Evolutionary conservation across 306 rosid genomes (phyloP).

Genomic region (Hippophae tibetana): DNA sequence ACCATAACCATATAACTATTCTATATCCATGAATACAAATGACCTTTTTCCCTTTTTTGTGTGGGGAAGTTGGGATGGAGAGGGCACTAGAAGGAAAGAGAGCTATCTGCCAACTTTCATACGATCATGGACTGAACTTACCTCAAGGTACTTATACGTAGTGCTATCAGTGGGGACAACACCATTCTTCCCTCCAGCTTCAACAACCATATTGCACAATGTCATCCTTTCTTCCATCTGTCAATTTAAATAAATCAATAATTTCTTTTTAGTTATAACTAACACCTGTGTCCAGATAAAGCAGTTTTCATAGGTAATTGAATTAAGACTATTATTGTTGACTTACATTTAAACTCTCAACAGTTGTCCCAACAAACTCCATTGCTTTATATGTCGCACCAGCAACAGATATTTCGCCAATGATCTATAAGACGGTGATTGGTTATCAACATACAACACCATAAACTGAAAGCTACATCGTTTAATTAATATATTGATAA

Average conservation of each 20-base stretch:
- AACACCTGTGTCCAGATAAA: background rate
- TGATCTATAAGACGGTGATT: conserved; percentile 43
- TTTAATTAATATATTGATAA: background rate
- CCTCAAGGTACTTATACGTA: conserved; percentile 85
- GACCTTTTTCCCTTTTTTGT: too few relatives aligned
- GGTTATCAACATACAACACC: background rate
- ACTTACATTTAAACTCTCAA: conserved; percentile 78
- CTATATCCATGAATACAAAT: too few relatives aligned
- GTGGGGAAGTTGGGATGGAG: too few relatives aligned
- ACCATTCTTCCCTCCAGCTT: conserved; percentile 94
- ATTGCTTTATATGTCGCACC: conserved; percentile 92
- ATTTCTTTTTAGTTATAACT: background rate
- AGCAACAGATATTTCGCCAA: conserved; percentile 82
- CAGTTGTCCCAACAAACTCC: conserved; percentile 87
- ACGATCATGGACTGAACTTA: conserved; percentile 25
- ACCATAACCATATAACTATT: too few relatives aligned
- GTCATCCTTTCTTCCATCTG: conserved; percentile 98
- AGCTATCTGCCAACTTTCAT: too few relatives aligned
- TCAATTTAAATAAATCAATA: background rate
- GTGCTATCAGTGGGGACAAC: conserved; percentile 75
- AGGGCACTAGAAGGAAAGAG: too few relatives aligned
- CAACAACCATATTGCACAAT: conserved; percentile 88
- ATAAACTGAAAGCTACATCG: background rate
- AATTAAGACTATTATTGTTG: background rate
- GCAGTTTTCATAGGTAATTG: conserved; percentile 5